Base-by-base conservation (phyloP, 305 asterid species). In the Fraxinus sp. region DNA sequence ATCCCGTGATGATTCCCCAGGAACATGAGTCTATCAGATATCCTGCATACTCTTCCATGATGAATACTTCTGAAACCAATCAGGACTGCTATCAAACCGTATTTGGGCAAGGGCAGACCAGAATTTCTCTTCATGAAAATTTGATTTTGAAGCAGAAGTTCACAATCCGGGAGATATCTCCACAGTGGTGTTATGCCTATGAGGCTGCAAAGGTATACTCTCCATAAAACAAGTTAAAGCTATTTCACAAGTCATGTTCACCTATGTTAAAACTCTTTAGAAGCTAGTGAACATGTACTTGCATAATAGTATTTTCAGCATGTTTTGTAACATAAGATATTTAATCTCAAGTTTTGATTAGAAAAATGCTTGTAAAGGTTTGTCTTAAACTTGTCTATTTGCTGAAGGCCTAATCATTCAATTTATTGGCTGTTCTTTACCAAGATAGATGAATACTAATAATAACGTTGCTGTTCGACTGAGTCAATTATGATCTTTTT, bases 171-270 rank as follows among this genome's bases (percentile, higher is more conserved):
- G 98, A 91, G 86, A 89, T 97, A 87, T 93, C 93, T 73, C 99
- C 99, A 68, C 96, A 95, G 79, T 97, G 99, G 99, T 96, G 96
- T 78, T 94, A 91, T 88, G 84, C 97, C 76, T 88, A 93, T 4
- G 99, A 95, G 89, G 83, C 88, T 57, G 87, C 97, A 70, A 97
- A 97, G 98, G 99, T 96, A 89, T 52, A 72, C 77, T 16, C 44
- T 71, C 55, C 82, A 3, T 71, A 46, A 81, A 71, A 82, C 57
- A 33, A 30, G 66, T 75, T 77, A 71, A 78, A 74, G 52, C 81
- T 85, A 80, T 39, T 83, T 11, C 20, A 59, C 73, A 13, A 68
- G 8, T 32, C 76, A 71, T 13, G 76, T 71, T 71, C 7, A 32
- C 76, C 22, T 14, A 22, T 71, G 13, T 32, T 71, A 71, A 26